phyloP scores from a whole-genome alignment of 805 yeast genomes.

The Gaillardinia entomophila region DNA sequence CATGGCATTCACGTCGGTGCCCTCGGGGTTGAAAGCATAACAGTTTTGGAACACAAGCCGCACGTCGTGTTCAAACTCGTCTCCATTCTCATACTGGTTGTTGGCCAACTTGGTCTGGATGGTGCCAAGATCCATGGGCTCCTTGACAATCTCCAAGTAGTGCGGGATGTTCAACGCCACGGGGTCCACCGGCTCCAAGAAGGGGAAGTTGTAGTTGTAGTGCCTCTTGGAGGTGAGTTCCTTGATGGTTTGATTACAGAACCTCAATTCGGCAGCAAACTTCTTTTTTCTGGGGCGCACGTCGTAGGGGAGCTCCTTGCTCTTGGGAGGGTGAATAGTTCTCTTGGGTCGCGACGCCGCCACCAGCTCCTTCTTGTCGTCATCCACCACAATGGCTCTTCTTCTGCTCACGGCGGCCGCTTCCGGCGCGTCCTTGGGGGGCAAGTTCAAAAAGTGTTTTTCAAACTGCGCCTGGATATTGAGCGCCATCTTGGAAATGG shows the following conservation, averaged over 20 bases:
- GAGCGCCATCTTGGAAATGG: constrained; percentile 86
- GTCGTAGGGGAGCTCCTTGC: constrained; percentile 89
- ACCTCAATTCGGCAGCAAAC: constrained; percentile 82
- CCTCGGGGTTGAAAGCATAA: constrained; percentile 89
- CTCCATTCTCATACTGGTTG: constrained; percentile 84
- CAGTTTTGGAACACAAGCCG: constrained; percentile 83
- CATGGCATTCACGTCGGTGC: constrained; percentile 94
- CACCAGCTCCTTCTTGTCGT: constrained; percentile 59
- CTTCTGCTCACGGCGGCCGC: constrained; percentile 13
- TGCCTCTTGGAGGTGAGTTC: constrained; percentile 82
- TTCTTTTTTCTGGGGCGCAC: constrained; percentile 88
- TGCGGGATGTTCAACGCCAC: constrained; percentile 90
- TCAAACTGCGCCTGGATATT: constrained; percentile 89
- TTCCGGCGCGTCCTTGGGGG: constrained; percentile 44
- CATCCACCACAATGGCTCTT: constrained; percentile 12
- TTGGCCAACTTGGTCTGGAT: constrained; percentile 73
- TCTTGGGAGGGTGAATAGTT: constrained; percentile 93
- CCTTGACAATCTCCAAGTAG: constrained; percentile 77
- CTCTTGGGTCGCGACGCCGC: constrained; percentile 89
- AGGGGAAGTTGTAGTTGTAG: constrained; percentile 82
- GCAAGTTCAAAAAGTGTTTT: constrained; percentile 89
- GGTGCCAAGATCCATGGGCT: constrained; percentile 94
- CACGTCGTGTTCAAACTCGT: constrained; percentile 79
- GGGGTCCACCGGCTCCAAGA: constrained; percentile 90
- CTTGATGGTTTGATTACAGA: constrained; percentile 73